These are phyloP conservation scores for Colletotrichum chlorophyti DNA, from an alignment of 2,329 filamentous ascomycete genomes.

Conservation along the genomic window DNA sequence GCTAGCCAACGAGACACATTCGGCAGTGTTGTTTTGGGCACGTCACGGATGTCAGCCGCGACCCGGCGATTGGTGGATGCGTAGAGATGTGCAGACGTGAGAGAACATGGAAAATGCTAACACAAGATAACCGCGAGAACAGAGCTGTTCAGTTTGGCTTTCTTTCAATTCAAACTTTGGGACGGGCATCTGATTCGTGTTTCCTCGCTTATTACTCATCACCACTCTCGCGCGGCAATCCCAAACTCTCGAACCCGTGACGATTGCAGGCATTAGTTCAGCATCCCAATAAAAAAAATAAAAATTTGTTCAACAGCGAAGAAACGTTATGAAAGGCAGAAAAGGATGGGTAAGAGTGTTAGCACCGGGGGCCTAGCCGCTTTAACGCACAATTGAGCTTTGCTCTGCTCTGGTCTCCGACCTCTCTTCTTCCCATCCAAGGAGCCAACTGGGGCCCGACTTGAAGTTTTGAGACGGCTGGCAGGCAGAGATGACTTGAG, in stretches of 20 bases:
- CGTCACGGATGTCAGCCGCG: constrained; percentile 23
- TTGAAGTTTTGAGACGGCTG: constrained; percentile 20
- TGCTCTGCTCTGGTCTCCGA: neutral
- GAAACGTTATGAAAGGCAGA: too few relatives aligned
- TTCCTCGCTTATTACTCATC: constrained; percentile 12
- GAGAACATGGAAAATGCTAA: neutral
- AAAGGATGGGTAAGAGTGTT: constrained; percentile 21
- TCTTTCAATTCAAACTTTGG: constrained; percentile 10
- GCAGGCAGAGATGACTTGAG: neutral
- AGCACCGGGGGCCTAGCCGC: constrained; percentile 26
- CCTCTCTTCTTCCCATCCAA: constrained; percentile 4
- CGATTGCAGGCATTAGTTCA: constrained; percentile 24
- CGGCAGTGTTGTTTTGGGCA: constrained; percentile 15
- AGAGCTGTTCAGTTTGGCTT: constrained; percentile 7
- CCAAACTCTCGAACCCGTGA: constrained; percentile 18
- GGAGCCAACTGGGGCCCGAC: constrained; percentile 19
- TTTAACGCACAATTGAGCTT: constrained; percentile 23
- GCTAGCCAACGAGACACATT: constrained; percentile 11
- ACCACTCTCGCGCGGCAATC: constrained; percentile 18
- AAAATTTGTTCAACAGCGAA: too few relatives aligned
- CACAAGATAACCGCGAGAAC: neutral
- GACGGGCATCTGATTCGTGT: constrained; percentile 24
- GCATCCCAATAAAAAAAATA: neutral
- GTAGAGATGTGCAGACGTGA: neutral
- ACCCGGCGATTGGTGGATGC: constrained; percentile 16